Evolutionary conservation across 2,329 filamentous ascomycete species (phyloP).

Genomic region (Didymella glomerata): DNA sequence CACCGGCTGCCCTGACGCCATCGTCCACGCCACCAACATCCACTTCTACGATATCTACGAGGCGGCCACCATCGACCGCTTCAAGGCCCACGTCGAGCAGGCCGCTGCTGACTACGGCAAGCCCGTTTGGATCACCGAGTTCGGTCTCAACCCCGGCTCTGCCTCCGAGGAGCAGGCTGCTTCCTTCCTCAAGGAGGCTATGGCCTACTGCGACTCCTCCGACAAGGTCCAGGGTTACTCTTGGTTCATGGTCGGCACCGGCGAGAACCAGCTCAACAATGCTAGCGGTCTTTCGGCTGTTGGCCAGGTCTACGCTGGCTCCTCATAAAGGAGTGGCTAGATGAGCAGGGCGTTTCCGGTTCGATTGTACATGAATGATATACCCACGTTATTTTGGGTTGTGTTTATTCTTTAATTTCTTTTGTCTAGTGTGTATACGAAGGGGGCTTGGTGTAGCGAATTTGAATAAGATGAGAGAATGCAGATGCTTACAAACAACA

Average conservation of each 20-base stretch:
- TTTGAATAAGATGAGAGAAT: slow-evolving; percentile 5
- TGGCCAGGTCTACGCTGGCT: slow-evolving; percentile 40
- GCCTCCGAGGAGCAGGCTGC: slow-evolving; percentile 40
- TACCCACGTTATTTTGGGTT: slow-evolving; percentile 18
- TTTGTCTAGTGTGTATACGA: slow-evolving; percentile 15
- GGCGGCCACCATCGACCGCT: slow-evolving; percentile 40
- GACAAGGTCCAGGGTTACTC: slow-evolving; percentile 47
- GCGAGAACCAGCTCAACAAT: slow-evolving; percentile 42
- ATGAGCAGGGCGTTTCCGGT: slow-evolving; percentile 14
- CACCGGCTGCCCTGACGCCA: slow-evolving; percentile 45
- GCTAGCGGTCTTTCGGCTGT: slow-evolving; percentile 29
- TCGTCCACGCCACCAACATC: slow-evolving; percentile 49
- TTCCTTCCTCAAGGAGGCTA: slow-evolving; percentile 46
- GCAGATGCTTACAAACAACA: slow-evolving; percentile 5
- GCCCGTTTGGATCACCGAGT: slow-evolving; percentile 52
- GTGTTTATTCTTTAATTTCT: slow-evolving; percentile 23
- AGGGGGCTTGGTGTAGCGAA: slow-evolving; percentile 22
- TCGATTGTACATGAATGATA: slow-evolving; percentile 21
- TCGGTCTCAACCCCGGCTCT: slow-evolving; percentile 45
- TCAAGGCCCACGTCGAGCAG: slow-evolving; percentile 52
- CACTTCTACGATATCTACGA: slow-evolving; percentile 52
- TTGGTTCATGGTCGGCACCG: slow-evolving; percentile 50
- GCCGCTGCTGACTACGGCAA: slow-evolving; percentile 40
- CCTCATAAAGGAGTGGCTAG: slow-evolving; percentile 18
- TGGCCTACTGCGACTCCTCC: slow-evolving; percentile 46